phyloP scores from a whole-genome alignment of 345 rosid genomes.

The Corymbia maculata region DNA sequence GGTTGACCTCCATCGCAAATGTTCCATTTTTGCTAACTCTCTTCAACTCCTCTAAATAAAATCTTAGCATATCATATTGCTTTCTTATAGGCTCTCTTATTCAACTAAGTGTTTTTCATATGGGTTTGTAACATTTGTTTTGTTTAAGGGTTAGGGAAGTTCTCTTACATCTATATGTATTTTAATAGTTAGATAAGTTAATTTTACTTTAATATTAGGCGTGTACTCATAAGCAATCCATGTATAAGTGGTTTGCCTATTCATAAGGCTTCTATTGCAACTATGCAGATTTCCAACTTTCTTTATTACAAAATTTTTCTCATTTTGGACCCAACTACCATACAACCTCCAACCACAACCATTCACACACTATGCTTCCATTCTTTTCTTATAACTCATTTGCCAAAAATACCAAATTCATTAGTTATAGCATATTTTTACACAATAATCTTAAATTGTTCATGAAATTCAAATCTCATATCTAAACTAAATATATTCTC shows the following conservation, averaged over 20 bases:
- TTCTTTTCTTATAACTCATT: neutral
- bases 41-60: neutral
- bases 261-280: neutral
- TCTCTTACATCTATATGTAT: neutral
- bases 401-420: too few relatives aligned
- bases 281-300: too few relatives aligned
- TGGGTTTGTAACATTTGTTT: too few relatives aligned
- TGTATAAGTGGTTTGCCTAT: neutral
- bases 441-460: accelerated
- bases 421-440: too few relatives aligned
- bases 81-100: neutral
- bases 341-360: neutral
- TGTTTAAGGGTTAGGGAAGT: accelerated
- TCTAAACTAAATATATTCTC: neutral
- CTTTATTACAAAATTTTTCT: too few relatives aligned
- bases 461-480: neutral
- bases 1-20: neutral
- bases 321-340: neutral
- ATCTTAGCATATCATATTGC: neutral
- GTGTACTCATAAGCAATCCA: neutral
- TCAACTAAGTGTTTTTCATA: neutral
- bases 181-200: too few relatives aligned
- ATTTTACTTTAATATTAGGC: neutral
- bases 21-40: neutral
- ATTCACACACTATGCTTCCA: neutral